These are phyloP conservation scores for Silene coronaria DNA, from an alignment of 179 eudicot species.

Conservation along the genomic window DNA sequence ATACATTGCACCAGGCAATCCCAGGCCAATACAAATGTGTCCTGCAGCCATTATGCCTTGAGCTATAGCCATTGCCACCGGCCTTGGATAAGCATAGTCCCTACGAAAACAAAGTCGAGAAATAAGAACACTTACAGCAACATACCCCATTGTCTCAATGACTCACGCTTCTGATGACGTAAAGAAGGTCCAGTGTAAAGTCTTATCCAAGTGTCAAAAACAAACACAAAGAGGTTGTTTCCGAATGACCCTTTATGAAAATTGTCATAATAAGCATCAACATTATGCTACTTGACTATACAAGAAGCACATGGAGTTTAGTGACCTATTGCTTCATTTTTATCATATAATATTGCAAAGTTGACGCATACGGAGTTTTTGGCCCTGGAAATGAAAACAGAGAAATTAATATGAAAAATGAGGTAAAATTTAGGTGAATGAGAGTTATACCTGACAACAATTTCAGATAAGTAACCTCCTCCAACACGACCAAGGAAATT, in stretches of 20 bases:
- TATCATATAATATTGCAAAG: background rate
- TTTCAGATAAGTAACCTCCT: conserved; percentile 55
- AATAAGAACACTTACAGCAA: background rate
- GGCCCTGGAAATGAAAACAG: background rate
- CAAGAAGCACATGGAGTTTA: background rate
- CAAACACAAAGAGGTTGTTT: background rate
- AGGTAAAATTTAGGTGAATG: background rate
- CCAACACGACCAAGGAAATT: conserved; percentile 60
- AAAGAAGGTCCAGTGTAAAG: background rate
- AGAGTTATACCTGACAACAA: conserved; percentile 38
- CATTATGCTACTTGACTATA: too few relatives aligned
- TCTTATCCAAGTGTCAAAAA: background rate
- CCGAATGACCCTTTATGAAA: background rate
- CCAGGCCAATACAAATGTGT: conserved; percentile 42
- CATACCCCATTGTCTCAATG: too few relatives aligned
- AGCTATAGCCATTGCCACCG: conserved; percentile 48
- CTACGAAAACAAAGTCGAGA: conserved; percentile 12
- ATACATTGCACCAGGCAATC: conserved; percentile 50
- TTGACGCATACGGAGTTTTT: background rate
- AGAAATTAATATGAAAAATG: background rate
- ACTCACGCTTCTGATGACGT: too few relatives aligned
- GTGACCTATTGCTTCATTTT: background rate
- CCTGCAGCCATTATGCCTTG: conserved; percentile 44
- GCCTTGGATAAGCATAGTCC: conserved; percentile 55
- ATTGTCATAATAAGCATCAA: too few relatives aligned